A percentile compares a stretch with the other conserved stretches of the same genome.
These are phyloP conservation scores for Pseudotsuga menziesii DNA, from an alignment of 75 land plant genomes.

Conservation along the genomic window DNA sequence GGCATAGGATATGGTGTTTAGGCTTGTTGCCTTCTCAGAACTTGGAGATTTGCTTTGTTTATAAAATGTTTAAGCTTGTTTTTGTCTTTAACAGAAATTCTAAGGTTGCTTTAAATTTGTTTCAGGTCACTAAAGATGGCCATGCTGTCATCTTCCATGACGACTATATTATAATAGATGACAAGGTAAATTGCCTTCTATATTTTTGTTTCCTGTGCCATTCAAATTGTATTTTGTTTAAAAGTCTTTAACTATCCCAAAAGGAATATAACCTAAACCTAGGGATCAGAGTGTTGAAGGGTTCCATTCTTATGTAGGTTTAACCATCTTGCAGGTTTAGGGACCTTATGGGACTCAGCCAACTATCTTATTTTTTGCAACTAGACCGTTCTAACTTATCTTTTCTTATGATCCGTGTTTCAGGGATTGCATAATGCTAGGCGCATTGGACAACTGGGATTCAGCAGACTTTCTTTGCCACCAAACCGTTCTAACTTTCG, in stretches of 20 bases:
- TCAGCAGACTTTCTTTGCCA: neutral
- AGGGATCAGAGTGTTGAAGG: neutral
- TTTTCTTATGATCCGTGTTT: slow-evolving; percentile 9
- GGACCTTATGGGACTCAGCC: slow-evolving; percentile 7
- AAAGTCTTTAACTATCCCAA: neutral
- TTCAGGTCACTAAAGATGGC: slow-evolving; percentile 41
- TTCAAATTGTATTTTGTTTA: neutral
- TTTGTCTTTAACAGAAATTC: neutral
- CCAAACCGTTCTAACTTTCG: neutral
- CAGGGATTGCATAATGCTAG: slow-evolving; percentile 9
- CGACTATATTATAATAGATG: slow-evolving; percentile 28
- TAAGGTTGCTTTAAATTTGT: neutral
- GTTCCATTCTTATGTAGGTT: neutral
- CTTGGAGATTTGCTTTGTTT: neutral
- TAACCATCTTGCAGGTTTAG: slow-evolving; percentile 6
- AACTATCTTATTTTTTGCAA: neutral
- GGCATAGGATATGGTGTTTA: neutral
- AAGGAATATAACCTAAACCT: neutral
- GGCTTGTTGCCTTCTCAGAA: neutral
- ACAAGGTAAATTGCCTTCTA: slow-evolving; percentile 7
- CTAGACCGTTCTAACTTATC: neutral
- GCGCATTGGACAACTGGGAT: slow-evolving; percentile 7
- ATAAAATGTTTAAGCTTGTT: neutral
- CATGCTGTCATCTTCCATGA: slow-evolving; percentile 46
- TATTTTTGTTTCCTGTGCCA: neutral